Base-by-base conservation (phyloP, 1,139 yeast genomes). In the Magnusiomyces ingens region DNA sequence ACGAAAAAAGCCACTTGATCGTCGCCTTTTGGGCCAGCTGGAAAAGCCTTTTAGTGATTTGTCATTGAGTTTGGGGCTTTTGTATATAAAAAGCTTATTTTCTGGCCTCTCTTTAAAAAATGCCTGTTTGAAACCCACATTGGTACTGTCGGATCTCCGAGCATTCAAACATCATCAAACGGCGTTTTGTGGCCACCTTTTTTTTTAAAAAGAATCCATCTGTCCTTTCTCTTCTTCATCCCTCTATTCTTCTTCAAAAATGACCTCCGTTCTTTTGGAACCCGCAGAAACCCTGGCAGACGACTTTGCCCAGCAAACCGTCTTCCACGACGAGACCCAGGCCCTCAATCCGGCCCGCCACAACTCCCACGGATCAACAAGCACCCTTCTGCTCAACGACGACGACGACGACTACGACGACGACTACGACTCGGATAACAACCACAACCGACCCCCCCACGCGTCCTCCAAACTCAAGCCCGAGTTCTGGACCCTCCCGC, bases 401-500 rank as follows among this genome's bases (percentile, higher is more conserved):
- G 32, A 26, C 32, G 8, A 26, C 32, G 8, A 26, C 32, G 4
- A 26, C 32, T 26, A 26, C 32, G 43, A 37, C 21, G 48, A 42
- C 11, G 37, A 42, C n/a, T 22, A 21, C 8, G 52, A 36, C n/a
- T 42, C 22, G 5, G 15, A 19, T 19, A 29, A 41, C 26, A 47
- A 46, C 12, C 1, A 15, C 19, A 37, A 43, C n/a, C 44, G 11
- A 13, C 4, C 22, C 44, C 3, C 3, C 5, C 13, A n/a, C n/a
- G 4, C 18, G 4, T 29, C 41, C 2, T 19, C 46, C 10, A 41
- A 43, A 6, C 41, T 49, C 12, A 52, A 50, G 35, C 18, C 26
- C 12, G 60, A 56, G 29, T 58, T 48, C 45, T 36, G 42, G 3
- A 38, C 38, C 5, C 47, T 58, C 15, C 55, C 58, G 1, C 54